Evolutionary conservation across 2,329 filamentous ascomycete genomes (phyloP), one percentile per base, ranked within the genome.

Genomic region (Claviceps sp.): DNA sequence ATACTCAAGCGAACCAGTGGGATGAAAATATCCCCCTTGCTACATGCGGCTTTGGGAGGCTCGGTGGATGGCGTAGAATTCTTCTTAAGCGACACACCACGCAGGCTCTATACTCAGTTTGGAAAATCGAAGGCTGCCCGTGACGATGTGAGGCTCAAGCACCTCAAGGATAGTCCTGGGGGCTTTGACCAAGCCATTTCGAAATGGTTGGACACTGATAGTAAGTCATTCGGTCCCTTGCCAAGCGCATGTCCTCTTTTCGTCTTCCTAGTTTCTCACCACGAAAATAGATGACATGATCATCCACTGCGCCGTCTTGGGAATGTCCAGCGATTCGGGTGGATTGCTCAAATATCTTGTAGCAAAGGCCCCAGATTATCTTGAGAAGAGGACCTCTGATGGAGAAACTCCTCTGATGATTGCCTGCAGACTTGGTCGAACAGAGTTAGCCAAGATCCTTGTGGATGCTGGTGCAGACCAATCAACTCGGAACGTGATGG

Each of bases 31-130:
- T 77, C 82, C 2, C 85, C 83, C 3, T 66, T 86, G 8, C 71
- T 86, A 1, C 67, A 75, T 54, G 80, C 82, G 45, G 81, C 78
- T 13, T 59, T 68, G 8, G 58, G 59, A 2, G 79, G 80, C 3
- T 83, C 72, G 20, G 62, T 91, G n/a, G 77, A 83, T 40, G 75
- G 76, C 17, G 78, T 88, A 0, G 82, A 93, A 60, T 94, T 86
- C 79, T 87, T 91, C 63, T 66, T 88, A 51, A 82, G 84, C 52
- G 84, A 87, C 54, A 76, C 79, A 1, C 86, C 88, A 0, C 67
- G 79, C 57, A 74, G 80, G 29, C 72, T 78, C 50, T 93, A 93
- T 60, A 66, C 74, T 26, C 79, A 87, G 45, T 93, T 89, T 61
- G 74, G 71, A 40, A 70, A 71, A 55, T 76, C 81, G 0, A 76